Evolutionary conservation across 352 stramenopile genomes (phyloP).

Genomic region (Phytopythium montanum): DNA sequence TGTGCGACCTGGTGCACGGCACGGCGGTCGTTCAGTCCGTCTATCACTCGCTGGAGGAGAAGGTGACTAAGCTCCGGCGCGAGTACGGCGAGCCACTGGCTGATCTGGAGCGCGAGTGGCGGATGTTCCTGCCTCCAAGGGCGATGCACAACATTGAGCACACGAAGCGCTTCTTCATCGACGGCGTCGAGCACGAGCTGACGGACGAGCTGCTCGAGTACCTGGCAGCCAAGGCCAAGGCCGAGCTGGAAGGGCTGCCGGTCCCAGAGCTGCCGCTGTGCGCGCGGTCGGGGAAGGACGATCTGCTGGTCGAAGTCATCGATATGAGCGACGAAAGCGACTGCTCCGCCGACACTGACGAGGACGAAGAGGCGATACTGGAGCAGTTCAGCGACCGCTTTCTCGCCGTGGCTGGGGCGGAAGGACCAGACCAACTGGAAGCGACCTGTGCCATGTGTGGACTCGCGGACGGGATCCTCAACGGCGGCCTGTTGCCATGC

Average conservation of each 20-base stretch:
- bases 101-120: conserved; percentile 61
- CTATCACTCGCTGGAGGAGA: conserved; percentile 61
- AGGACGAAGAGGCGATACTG: conserved; percentile 41
- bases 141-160: conserved; percentile 44
- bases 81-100: conserved; percentile 50
- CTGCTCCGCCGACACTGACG: conserved; percentile 31
- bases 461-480: conserved; percentile 64
- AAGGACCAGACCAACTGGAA: neutral
- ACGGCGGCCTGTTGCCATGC: conserved; percentile 40
- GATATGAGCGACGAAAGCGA: conserved; percentile 23
- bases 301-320: neutral
- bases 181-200: conserved; percentile 64
- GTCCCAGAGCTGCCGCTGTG: conserved; percentile 44
- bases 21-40: conserved; percentile 51
- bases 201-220: conserved; percentile 69
- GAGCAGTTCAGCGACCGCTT: conserved; percentile 59
- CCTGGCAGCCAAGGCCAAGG: conserved; percentile 56
- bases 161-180: conserved; percentile 69
- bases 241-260: conserved; percentile 48
- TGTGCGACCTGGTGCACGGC: conserved; percentile 67
- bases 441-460: conserved; percentile 47
- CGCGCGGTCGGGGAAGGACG: conserved; percentile 8
- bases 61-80: conserved; percentile 50
- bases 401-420: conserved; percentile 10
- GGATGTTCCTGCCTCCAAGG: conserved; percentile 40